These are phyloP conservation scores for Hibiscus mutabilis DNA, from an alignment of 345 rosid species.

Conservation along the genomic window DNA sequence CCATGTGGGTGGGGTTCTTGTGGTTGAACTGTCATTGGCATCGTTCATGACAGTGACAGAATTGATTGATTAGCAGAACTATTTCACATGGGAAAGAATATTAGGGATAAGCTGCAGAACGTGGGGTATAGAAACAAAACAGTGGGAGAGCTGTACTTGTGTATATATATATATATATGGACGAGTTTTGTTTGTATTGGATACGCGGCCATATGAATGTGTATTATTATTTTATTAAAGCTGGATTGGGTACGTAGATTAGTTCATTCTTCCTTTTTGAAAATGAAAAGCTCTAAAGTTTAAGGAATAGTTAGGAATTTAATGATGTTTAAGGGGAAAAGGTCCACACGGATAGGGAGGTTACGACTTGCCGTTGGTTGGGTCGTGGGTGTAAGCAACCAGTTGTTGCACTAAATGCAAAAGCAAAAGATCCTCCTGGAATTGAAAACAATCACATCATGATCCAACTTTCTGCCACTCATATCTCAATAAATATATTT, in stretches of 20 bases:
- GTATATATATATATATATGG: not conserved
- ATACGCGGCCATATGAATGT: not conserved
- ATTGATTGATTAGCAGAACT: not conserved
- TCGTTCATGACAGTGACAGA: not conserved
- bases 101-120: not conserved
- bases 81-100: not conserved
- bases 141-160: not conserved
- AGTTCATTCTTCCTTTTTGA: no score
- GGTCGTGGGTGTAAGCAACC: not conserved
- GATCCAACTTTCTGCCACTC: no score
- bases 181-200: not conserved
- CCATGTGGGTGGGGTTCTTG: constrained; percentile 4
- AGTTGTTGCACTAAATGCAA: not conserved
- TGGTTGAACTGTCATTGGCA: not conserved
- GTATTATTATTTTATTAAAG: no score
- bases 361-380: no score
- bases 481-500: no score
- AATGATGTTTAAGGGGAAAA: no score
- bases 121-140: not conserved
- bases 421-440: not conserved
- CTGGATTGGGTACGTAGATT: no score
- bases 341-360: no score
- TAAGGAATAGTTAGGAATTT: no score
- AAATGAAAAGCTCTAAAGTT: no score
- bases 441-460: no score